These are phyloP conservation scores for Arthrobotrys sphaeroides DNA, from an alignment of 2,329 filamentous ascomycete species.

Conservation along the genomic window DNA sequence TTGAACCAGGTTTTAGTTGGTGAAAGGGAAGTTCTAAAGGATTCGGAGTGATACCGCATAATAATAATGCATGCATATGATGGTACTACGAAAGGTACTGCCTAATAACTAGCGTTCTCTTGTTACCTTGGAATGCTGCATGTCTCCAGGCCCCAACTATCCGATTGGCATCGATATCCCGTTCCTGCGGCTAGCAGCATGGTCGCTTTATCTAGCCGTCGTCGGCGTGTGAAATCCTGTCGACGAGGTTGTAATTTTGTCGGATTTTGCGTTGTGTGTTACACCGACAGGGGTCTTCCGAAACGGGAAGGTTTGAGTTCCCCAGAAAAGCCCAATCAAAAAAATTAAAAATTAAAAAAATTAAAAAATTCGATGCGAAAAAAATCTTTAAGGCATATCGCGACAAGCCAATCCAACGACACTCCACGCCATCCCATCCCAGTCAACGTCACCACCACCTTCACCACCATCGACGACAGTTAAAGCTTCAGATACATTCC, in stretches of 20 bases:
- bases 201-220: not conserved
- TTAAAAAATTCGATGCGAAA: slow-evolving; percentile 29
- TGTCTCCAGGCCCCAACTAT: not conserved
- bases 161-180: not conserved
- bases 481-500: not conserved
- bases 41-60: not conserved
- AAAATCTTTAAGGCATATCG: slow-evolving; percentile 31
- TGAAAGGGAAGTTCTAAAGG: not conserved
- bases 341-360: slow-evolving; percentile 31
- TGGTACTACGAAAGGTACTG: not conserved
- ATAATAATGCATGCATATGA: too few relatives aligned
- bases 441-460: slow-evolving; percentile 36
- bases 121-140: not conserved
- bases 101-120: not conserved
- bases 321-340: not conserved
- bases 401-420: slow-evolving; percentile 35
- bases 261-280: slow-evolving; percentile 37
- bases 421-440: slow-evolving; percentile 25
- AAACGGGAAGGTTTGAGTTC: slow-evolving; percentile 33
- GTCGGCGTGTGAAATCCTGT: too few relatives aligned
- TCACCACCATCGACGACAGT: too few relatives aligned
- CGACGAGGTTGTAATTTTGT: not conserved
- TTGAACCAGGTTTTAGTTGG: not conserved
- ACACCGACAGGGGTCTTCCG: not conserved
- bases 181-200: not conserved